Conservation (phyloP, 306 rosid species). For the Cucumis hystrix region DNA sequence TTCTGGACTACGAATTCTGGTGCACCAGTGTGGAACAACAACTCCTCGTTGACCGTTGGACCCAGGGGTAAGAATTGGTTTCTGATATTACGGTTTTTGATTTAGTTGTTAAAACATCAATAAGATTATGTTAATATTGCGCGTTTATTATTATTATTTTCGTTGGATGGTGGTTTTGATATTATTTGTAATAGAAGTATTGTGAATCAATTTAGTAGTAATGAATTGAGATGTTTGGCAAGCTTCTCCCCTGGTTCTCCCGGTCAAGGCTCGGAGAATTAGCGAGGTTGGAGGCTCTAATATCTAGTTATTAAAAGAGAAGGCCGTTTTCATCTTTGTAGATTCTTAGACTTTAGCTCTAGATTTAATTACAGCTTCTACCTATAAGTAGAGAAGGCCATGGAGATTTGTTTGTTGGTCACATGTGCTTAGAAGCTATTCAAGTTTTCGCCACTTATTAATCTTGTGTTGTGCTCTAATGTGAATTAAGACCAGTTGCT, state of each 20-base stretch:
- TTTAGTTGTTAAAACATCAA: background rate
- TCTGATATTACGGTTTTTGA: background rate
- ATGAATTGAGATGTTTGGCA: background rate
- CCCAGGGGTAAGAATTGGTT: conserved; percentile 30
- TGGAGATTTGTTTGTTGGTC: background rate
- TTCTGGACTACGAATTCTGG: conserved; percentile 66
- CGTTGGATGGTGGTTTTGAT: background rate
- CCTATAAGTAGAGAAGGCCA: background rate
- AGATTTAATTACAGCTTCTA: background rate
- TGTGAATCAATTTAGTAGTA: background rate
- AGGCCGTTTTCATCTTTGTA: background rate
- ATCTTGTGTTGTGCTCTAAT: background rate
- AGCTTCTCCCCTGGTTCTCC: background rate
- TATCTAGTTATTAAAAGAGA: background rate
- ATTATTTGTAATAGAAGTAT: background rate
- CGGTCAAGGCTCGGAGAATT: background rate
- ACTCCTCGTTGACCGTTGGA: conserved; percentile 44
- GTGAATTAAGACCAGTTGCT: background rate
- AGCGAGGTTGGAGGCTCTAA: background rate
- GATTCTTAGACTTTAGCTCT: background rate
- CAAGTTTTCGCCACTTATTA: background rate
- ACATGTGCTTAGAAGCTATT: background rate
- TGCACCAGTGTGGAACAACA: conserved; percentile 63
- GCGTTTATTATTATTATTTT: background rate
- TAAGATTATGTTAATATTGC: background rate